Conservation (phyloP, 192 early-diverging fungal genomes). For the Neocallimastix lanati region DNA sequence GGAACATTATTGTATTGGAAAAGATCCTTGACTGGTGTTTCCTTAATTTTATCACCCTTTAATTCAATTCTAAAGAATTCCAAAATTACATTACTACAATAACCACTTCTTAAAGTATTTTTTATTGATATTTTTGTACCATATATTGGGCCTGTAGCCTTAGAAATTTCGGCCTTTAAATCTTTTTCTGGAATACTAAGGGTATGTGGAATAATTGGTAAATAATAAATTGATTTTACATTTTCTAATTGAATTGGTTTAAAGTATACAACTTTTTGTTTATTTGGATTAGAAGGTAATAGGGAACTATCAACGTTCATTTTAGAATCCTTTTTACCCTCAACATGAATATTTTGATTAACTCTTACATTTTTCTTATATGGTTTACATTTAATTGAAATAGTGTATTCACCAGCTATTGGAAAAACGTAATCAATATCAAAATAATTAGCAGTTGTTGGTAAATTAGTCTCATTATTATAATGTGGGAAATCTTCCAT, state of each 20-base stretch:
- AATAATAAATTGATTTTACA: not conserved
- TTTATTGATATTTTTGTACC: not conserved
- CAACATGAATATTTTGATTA: not conserved
- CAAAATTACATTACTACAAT: not conserved
- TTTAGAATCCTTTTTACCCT: not conserved
- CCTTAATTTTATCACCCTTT: not conserved
- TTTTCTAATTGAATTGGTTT: not conserved
- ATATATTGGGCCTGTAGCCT: not conserved
- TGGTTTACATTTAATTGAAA: not conserved
- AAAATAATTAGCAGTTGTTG: not conserved
- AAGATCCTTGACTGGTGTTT: not conserved
- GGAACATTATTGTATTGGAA: not conserved
- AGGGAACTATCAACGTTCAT: not conserved
- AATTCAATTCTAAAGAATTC: not conserved
- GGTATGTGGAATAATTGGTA: not conserved
- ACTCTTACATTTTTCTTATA: not conserved
- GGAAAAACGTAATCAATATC: not conserved
- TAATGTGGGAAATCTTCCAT: not conserved
- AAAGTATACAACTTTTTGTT: not conserved
- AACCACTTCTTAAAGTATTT: not conserved
- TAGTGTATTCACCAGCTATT: not conserved
- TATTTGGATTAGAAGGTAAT: not conserved
- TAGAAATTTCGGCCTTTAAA: not conserved
- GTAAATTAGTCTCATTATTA: not conserved
- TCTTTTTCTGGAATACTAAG: not conserved